A percentile compares a stretch with the other conserved stretches of the same genome.
phyloP scores from a whole-genome alignment of 176 grass and related monocot species.

The Cenchrus purpureus region DNA sequence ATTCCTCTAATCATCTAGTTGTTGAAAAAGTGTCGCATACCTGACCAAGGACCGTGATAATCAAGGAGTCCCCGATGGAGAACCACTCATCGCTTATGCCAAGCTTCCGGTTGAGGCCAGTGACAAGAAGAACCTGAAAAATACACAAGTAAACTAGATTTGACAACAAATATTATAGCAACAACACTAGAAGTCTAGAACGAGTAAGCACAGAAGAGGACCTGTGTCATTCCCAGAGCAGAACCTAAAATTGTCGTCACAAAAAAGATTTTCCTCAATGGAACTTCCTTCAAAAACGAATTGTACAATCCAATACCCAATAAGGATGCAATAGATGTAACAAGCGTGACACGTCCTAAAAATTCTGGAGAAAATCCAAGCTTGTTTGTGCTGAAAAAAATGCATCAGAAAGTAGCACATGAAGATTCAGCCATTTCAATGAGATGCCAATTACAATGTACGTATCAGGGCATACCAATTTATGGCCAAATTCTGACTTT shows the following conservation, averaged over 20 bases:
- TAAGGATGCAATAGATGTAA: conserved; percentile 93
- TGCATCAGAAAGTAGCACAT: conserved; percentile 36
- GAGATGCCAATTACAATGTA: conserved; percentile 28
- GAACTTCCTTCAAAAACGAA: conserved; percentile 79
- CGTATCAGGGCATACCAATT: neutral
- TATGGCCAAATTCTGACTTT: neutral
- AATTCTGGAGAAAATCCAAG: conserved; percentile 96
- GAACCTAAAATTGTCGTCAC: conserved; percentile 78
- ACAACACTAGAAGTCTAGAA: neutral
- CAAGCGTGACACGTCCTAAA: conserved; percentile 84
- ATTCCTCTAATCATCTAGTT: conserved; percentile 7
- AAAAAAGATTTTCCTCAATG: conserved; percentile 88
- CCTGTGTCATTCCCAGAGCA: conserved; percentile 95
- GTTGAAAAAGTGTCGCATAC: conserved; percentile 31
- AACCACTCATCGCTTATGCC: conserved; percentile 97
- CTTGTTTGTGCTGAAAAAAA: conserved; percentile 86
- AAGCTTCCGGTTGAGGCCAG: conserved; percentile 70
- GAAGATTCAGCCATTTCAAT: conserved; percentile 30
- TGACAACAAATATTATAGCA: conserved; percentile 24
- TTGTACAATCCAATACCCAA: conserved; percentile 88
- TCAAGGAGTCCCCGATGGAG: conserved; percentile 91
- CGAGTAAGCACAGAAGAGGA: conserved; percentile 35
- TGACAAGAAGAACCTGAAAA: conserved; percentile 87
- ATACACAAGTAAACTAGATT: conserved; percentile 27
- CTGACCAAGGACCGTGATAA: conserved; percentile 96